Percentiles rank a stretch among this genome's conserved stretches.
phyloP scores from a whole-genome alignment of 1,284 basidiomycete genomes.

The Apiotrichum gracile region DNA sequence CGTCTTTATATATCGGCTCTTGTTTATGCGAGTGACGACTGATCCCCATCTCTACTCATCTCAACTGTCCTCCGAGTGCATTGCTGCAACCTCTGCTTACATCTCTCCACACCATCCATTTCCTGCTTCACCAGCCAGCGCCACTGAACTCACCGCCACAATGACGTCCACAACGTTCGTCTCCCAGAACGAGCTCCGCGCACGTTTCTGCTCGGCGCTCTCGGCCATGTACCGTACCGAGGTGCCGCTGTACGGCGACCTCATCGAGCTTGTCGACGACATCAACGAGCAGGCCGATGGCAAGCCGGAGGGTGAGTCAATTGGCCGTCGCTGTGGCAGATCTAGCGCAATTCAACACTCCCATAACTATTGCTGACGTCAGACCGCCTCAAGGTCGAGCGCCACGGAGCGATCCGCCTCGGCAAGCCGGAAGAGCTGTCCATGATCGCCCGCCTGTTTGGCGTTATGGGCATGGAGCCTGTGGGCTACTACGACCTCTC shows the following conservation, averaged over 20 bases:
- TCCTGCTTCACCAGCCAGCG: too few species aligned
- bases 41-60: too few species aligned
- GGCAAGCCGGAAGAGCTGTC: conserved; percentile 44
- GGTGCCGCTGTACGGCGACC: conserved; percentile 48
- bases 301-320: conserved; percentile 8
- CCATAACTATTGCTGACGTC: conserved; percentile 1
- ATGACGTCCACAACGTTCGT: not conserved
- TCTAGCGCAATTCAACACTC: not conserved
- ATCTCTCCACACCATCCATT: too few species aligned
- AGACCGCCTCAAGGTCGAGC: conserved; percentile 45
- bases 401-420: conserved; percentile 49
- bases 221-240: conserved; percentile 45
- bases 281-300: conserved; percentile 30
- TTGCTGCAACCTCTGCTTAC: too few species aligned
- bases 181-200: conserved; percentile 35
- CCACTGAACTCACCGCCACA: not conserved
- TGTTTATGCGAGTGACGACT: too few species aligned
- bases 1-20: not conserved
- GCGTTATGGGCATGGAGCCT: conserved; percentile 45
- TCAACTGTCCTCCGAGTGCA: too few species aligned
- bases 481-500: conserved; percentile 50
- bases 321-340: not conserved
- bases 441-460: conserved; percentile 45
- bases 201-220: conserved; percentile 41
- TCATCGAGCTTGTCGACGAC: conserved; percentile 44